A percentile compares a stretch with the other conserved stretches of the same genome.
Evolutionary conservation across 1,139 yeast genomes (phyloP).

Genomic region (Diutina mesorugosa): DNA sequence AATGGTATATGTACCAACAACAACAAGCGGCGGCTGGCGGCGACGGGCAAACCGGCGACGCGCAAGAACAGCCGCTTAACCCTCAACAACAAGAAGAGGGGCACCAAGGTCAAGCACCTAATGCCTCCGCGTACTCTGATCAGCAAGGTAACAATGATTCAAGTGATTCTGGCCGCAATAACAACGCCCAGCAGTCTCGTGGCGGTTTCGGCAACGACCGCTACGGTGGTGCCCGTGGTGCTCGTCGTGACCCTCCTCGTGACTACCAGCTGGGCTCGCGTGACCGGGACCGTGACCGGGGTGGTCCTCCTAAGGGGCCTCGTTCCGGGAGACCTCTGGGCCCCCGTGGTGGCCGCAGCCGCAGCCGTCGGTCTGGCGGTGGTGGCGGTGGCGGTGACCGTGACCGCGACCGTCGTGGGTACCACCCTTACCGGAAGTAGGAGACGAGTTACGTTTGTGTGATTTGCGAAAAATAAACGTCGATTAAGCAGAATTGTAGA

Average conservation of each 20-base stretch:
- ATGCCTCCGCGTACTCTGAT: not conserved
- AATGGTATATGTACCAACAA: conserved; percentile 55
- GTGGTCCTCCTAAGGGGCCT: conserved; percentile 7
- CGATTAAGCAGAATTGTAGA: not conserved
- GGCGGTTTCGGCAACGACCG: conserved; percentile 10
- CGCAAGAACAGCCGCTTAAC: conserved; percentile 31
- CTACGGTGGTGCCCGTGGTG: conserved; percentile 3
- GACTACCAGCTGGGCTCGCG: conserved; percentile 3
- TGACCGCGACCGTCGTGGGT: not conserved
- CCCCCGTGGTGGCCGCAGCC: conserved; percentile 7
- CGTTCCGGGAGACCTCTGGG: conserved; percentile 4
- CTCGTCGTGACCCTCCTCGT: not conserved
- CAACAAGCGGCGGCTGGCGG: conserved; percentile 38
- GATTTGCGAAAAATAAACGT: not conserved
- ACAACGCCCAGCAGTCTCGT: conserved; percentile 10
- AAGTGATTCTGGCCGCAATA: conserved; percentile 9
- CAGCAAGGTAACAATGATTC: conserved; percentile 7
- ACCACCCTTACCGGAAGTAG: conserved; percentile 1
- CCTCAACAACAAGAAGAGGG: conserved; percentile 1
- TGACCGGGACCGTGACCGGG: conserved; percentile 7
- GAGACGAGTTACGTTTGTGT: not conserved
- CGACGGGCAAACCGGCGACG: conserved; percentile 30
- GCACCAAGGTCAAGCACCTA: too few species aligned
- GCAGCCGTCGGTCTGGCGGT: conserved; percentile 3
- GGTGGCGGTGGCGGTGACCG: conserved; percentile 1